Evolutionary conservation across 495 filamentous ascomycete genomes (phyloP).

Genomic region (Pseudevernia furfuracea): DNA sequence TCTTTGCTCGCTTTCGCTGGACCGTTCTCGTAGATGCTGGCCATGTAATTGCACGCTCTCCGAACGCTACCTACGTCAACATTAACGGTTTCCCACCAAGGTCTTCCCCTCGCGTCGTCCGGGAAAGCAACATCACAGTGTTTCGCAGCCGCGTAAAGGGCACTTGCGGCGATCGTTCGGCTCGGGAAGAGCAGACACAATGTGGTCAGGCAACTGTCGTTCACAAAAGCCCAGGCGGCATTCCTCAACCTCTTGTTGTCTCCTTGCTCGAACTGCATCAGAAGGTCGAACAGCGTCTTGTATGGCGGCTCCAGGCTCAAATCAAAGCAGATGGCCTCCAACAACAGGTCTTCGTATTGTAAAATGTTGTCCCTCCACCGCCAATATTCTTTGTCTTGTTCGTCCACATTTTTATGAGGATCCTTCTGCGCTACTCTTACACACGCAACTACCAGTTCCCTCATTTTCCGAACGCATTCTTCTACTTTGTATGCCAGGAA

Average conservation of each 20-base stretch:
- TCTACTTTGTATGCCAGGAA: slow-evolving; percentile 96
- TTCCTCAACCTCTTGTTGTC: slow-evolving; percentile 71
- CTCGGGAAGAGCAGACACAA: slow-evolving; percentile 76
- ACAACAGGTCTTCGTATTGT: slow-evolving; percentile 78
- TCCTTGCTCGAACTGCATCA: slow-evolving; percentile 58
- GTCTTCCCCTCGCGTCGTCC: slow-evolving; percentile 61
- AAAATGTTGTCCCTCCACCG: slow-evolving; percentile 90
- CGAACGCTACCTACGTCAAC: slow-evolving; percentile 55
- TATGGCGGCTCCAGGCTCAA: slow-evolving; percentile 80
- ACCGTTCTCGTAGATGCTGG: slow-evolving; percentile 66
- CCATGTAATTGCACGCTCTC: slow-evolving; percentile 60
- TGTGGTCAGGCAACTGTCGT: slow-evolving; percentile 75
- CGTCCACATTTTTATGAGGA: slow-evolving; percentile 74
- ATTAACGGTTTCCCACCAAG: slow-evolving; percentile 78
- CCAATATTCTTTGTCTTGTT: slow-evolving; percentile 96
- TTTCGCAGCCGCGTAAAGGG: slow-evolving; percentile 75
- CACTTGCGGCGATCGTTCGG: slow-evolving; percentile 72
- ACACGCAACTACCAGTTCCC: slow-evolving; percentile 83
- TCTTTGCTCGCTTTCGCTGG: slow-evolving; percentile 32
- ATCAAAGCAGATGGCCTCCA: slow-evolving; percentile 92
- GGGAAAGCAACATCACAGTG: slow-evolving; percentile 62
- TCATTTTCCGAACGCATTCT: slow-evolving; percentile 89
- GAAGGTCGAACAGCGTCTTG: slow-evolving; percentile 67
- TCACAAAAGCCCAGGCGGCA: slow-evolving; percentile 84
- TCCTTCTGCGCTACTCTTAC: slow-evolving; percentile 94